Evolutionary conservation across 1,139 yeast species (phyloP), one percentile per base, ranked within the genome.

Genomic region (Blastobotrys illinoisensis): DNA sequence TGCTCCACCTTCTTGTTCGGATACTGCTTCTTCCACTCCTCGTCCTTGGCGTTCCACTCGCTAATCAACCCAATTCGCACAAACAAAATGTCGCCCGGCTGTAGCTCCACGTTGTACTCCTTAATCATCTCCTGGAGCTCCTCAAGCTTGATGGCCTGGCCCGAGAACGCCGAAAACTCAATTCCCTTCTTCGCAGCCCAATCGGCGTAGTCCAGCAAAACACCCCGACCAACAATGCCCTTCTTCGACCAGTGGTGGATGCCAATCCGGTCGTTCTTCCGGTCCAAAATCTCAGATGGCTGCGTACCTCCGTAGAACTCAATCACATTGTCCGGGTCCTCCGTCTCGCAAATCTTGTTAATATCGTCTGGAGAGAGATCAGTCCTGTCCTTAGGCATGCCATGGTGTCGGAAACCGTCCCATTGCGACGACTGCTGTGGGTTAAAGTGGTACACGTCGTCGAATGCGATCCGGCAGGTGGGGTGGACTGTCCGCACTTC

Each of bases 391-490:
- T 26, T 26, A 11, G 62, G 64, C 59, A 49, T 67, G 50, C 53
- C 61, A 59, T 58, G 60, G 54, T 69, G 73, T 19, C 72, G 56
- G 51, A 69, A 58, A 9, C 72, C 72, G 51, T 69, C 73, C 71
- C 72, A 69, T 56, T 69, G 73, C 6, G 71, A 64, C 11, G 69
- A 62, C 11, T 60, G 58, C 51, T 69, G 73, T 5, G 73, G 68
- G 56, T 69, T 69, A 53, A 68, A 55, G 36, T 47, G 53, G 24
- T 62, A 57, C 44, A 60, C 63, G 50, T 69, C 73, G 56, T 69
- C 73, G 54, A 68, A 64, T 14, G 58, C 54, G 36, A 36, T 48
- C 11, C 32, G 32, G 32, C 32, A 26, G 3, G 32, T 26, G 18
- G 54, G 54, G 43, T 55, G 49, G 7, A 9, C 47, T 9, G 48